These are phyloP conservation scores for Clonostachys solani DNA, from an alignment of 2,329 filamentous ascomycete genomes.

Conservation along the genomic window DNA sequence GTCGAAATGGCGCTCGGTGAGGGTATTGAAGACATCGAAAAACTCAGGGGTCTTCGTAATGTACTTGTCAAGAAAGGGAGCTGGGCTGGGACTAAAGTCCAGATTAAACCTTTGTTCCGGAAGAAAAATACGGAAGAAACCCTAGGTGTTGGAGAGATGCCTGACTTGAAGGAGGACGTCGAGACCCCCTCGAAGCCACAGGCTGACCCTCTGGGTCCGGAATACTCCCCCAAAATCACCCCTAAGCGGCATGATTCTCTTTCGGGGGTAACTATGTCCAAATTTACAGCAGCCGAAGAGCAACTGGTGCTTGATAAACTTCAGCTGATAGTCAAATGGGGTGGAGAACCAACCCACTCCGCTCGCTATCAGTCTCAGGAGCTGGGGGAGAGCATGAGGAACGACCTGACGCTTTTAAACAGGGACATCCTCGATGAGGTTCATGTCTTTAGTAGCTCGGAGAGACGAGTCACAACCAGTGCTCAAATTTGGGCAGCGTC, in stretches of 20 bases:
- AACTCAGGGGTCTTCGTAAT: slow-evolving; percentile 80
- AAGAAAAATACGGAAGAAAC: slow-evolving; percentile 65
- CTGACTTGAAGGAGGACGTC: slow-evolving; percentile 18
- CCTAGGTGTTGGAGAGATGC: slow-evolving; percentile 24
- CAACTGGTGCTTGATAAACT: slow-evolving; percentile 92
- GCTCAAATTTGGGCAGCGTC: slow-evolving; percentile 93
- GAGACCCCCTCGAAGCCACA: slow-evolving; percentile 12
- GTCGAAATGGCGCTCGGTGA: slow-evolving; percentile 76
- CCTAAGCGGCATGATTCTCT: slow-evolving; percentile 76
- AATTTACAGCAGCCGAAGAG: slow-evolving; percentile 90
- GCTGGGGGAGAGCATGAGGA: slow-evolving; percentile 91
- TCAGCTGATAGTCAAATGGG: slow-evolving; percentile 98
- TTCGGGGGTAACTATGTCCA: slow-evolving; percentile 85
- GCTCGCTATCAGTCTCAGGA: slow-evolving; percentile 95
- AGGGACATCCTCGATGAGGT: slow-evolving; percentile 89
- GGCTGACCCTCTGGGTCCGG: slow-evolving; percentile 8
- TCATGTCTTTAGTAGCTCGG: slow-evolving; percentile 91
- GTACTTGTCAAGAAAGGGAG: slow-evolving; percentile 88
- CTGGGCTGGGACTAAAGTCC: slow-evolving; percentile 95
- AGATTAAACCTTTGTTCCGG: slow-evolving; percentile 99
- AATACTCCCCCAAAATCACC: slow-evolving; percentile 13
- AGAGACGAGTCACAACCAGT: slow-evolving; percentile 89
- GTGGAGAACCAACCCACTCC: slow-evolving; percentile 95
- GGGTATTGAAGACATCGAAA: slow-evolving; percentile 78
- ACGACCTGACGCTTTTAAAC: slow-evolving; percentile 90